phyloP scores from a whole-genome alignment of 2,329 filamentous ascomycete genomes.

The Penicillium sp. region DNA sequence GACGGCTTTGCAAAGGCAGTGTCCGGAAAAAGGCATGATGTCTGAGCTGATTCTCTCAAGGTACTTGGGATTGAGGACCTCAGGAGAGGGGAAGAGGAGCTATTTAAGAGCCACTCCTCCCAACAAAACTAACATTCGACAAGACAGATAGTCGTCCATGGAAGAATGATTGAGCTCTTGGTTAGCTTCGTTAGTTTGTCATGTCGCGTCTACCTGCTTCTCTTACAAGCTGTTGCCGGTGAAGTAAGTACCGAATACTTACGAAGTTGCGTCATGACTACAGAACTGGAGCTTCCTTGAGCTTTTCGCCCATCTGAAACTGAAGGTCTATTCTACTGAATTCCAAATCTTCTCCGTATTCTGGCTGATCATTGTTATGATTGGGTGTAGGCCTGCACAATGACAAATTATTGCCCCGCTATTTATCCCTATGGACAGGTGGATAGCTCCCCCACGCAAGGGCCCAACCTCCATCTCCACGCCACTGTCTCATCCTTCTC shows the following conservation, averaged over 20 bases:
- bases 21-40: constrained; percentile 65
- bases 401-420: constrained; percentile 19
- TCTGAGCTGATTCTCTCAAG: constrained; percentile 15
- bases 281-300: neutral
- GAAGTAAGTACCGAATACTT: neutral
- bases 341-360: constrained; percentile 12
- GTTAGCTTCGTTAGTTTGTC: neutral
- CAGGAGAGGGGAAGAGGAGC: constrained; percentile 1
- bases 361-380: neutral
- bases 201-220: neutral
- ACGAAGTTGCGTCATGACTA: neutral
- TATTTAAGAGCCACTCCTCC: constrained; percentile 17
- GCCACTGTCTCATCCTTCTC: constrained; percentile 53
- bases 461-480: neutral
- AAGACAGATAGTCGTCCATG: neutral
- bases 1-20: constrained; percentile 70
- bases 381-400: neutral
- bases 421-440: constrained; percentile 32
- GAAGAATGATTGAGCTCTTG: neutral
- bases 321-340: neutral
- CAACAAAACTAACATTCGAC: neutral
- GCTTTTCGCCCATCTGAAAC: neutral
- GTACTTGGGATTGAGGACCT: constrained; percentile 27
- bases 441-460: neutral
- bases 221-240: neutral